Evolutionary conservation across 2,329 filamentous ascomycete genomes (phyloP).

Genomic region (Dactylonectria estremocensis): DNA sequence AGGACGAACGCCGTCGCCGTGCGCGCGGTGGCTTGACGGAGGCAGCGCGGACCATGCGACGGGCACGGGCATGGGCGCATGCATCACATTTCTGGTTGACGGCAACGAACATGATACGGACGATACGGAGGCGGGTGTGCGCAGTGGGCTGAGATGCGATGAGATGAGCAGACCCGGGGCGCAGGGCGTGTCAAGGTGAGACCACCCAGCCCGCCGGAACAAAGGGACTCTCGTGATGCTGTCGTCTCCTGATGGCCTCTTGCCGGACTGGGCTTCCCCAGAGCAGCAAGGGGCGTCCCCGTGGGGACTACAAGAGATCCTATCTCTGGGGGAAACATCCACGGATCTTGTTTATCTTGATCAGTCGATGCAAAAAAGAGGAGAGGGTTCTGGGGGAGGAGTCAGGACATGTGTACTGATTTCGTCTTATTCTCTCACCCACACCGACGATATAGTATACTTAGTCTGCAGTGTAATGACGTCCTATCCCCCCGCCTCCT

Average conservation of each 20-base stretch:
- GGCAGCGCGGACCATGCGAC: slow-evolving; percentile 24
- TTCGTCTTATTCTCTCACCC: too few species aligned
- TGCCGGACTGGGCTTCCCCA: neutral
- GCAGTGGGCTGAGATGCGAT: slow-evolving; percentile 38
- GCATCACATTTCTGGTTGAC: neutral
- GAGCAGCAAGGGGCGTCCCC: slow-evolving; percentile 19
- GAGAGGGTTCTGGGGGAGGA: neutral
- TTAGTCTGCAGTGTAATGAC: neutral
- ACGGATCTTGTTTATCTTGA: slow-evolving; percentile 27
- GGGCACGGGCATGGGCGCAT: neutral
- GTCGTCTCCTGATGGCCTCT: slow-evolving; percentile 14
- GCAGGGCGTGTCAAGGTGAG: slow-evolving; percentile 8
- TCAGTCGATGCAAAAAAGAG: neutral
- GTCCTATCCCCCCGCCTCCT: neutral
- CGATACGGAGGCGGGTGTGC: slow-evolving; percentile 39
- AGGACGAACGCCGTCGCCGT: slow-evolving; percentile 29
- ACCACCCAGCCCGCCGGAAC: slow-evolving; percentile 14
- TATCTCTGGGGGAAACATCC: slow-evolving; percentile 27
- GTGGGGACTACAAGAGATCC: slow-evolving; percentile 14
- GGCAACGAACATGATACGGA: slow-evolving; percentile 23
- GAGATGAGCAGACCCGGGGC: slow-evolving; percentile 32
- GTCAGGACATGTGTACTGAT: neutral
- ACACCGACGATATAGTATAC: too few species aligned
- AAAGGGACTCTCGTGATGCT: neutral
- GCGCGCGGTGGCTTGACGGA: slow-evolving; percentile 26